Evolutionary conservation across 371 early-diverging fungal species (phyloP), one percentile per base, ranked within the genome.

Genomic region (Catenaria anguillulae): DNA sequence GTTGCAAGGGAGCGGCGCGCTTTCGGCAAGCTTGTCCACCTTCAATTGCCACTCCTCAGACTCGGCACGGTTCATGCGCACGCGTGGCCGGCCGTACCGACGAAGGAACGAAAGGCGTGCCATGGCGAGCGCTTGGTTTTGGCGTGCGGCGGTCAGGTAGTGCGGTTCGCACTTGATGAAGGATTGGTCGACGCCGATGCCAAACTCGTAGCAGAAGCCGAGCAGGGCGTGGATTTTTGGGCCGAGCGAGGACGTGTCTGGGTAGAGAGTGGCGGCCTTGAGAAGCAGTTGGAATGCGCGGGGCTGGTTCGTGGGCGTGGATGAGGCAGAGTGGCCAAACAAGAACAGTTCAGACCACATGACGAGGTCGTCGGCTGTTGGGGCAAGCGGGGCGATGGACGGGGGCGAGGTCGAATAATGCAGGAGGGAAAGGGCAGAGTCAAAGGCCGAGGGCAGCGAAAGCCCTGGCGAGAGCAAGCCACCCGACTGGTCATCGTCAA

Each of bases 181-280:
- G 64, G 87, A 79, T 23, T 66, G 70, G 10, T 64, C 61, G 6
- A 75, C 65, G 8, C 89, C 90, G 13, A 87, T 71, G 0, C 88
- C 90, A 72, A 89, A 89, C 66, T 90, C 93, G 63, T 75, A 73
- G 67, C 77, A 77, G 64, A 81, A 81, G 13, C 74, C 79, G 6
- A 79, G 62, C 21, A 77, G 52, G 6, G 75, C 72, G n/a, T 40
- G 17, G 40, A 10, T 40, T 40, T 40, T 40, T 40, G 5, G 17
- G 40, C 40, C 45, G 21, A 43, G 19, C 45, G 45, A 12, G 21
- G 10, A 43, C 45, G 8, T 23, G 45, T 17, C 10, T 23, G 45
- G 4, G 45, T 21, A 3, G 21, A 4, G 19, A 12, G 2, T 29
- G 52, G 29, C 52, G 29, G 13, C 52, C 13, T 50, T 15, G 19